A percentile compares a stretch with the other conserved stretches of the same genome.
Conservation (phyloP, 2,329 filamentous ascomycete genomes). For the Trichoderma gracile region DNA sequence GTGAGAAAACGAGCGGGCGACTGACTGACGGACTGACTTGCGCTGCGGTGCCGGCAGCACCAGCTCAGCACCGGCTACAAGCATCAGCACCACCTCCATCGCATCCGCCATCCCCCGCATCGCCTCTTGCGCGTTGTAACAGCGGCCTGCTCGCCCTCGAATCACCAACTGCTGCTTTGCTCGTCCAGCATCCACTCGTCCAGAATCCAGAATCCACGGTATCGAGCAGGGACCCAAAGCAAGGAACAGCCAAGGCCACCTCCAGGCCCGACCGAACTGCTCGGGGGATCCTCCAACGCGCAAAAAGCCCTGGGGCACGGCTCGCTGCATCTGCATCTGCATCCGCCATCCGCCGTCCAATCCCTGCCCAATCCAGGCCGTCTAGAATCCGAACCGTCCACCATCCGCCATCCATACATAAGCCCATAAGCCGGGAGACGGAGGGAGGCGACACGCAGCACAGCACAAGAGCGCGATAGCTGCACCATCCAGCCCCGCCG, state of each 20-base stretch:
- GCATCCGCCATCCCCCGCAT: background rate
- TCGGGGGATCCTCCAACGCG: slow-evolving; percentile 1
- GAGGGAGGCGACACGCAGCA: background rate
- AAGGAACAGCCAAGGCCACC: background rate
- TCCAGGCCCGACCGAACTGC: background rate
- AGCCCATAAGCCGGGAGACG: background rate
- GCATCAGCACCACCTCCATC: too few species aligned
- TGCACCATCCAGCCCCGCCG: background rate
- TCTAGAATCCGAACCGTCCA: background rate
- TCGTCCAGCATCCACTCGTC: too few species aligned
- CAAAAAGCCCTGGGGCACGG: slow-evolving; percentile 16
- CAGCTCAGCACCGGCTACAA: background rate
- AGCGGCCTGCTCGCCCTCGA: background rate
- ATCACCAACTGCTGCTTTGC: too few species aligned
- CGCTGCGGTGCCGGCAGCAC: slow-evolving; percentile 7
- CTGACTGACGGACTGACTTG: background rate
- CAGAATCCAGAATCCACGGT: too few species aligned
- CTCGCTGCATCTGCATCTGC: slow-evolving; percentile 7
- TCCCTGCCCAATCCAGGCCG: slow-evolving; percentile 9
- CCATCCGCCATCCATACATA: background rate
- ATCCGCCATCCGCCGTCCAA: background rate
- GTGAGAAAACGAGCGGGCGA: background rate
- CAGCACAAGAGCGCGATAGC: background rate
- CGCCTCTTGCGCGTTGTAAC: background rate
- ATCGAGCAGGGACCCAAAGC: background rate